Percentiles rank a stretch among this genome's conserved stretches.
Evolutionary conservation across 345 rosid genomes (phyloP).

Genomic region (Gossypium ekmanianum): DNA sequence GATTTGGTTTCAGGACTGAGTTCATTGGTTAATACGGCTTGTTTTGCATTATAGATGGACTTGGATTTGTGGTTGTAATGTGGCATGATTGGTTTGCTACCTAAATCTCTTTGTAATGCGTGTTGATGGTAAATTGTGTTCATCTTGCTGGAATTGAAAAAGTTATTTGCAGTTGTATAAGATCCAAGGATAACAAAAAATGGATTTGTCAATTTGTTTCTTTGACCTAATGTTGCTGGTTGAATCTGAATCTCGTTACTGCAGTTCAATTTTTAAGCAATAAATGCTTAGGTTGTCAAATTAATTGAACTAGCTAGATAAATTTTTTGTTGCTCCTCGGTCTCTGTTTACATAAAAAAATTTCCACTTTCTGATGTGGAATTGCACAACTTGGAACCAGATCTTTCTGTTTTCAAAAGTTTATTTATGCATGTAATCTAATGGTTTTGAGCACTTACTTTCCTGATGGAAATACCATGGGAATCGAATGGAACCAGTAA

Average conservation of each 20-base stretch:
- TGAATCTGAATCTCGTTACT: slow-evolving; percentile 17
- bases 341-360: background rate
- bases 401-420: slow-evolving; percentile 9
- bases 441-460: background rate
- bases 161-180: background rate
- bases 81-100: slow-evolving; percentile 10
- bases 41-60: slow-evolving; percentile 5
- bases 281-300: slow-evolving; percentile 4
- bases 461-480: background rate
- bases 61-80: background rate
- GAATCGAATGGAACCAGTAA: background rate
- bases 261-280: background rate
- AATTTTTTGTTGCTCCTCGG: background rate
- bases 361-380: background rate
- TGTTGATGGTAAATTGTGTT: background rate
- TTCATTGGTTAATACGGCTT: background rate
- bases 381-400: background rate
- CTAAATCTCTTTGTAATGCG: background rate
- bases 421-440: slow-evolving; percentile 1
- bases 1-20: slow-evolving; percentile 7
- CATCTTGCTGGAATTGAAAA: background rate
- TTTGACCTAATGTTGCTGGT: slow-evolving; percentile 5
- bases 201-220: slow-evolving; percentile 4
- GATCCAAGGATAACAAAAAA: slow-evolving; percentile 11
- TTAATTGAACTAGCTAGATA: background rate